Conservation (phyloP, 345 rosid genomes). For the Orychophragmus violaceus region DNA sequence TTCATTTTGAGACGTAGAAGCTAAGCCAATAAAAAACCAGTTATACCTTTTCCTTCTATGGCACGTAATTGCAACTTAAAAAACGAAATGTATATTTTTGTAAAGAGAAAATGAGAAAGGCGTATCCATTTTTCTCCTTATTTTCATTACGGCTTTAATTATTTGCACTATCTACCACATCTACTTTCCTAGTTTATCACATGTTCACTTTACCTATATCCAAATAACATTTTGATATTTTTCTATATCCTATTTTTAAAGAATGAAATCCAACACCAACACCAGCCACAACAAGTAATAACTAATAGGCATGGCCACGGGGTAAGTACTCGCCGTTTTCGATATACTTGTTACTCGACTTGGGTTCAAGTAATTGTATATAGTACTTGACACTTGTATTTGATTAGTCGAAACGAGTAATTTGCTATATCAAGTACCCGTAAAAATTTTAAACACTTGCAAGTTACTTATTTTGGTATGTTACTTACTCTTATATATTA, state of each 20-base stretch:
- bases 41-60: neutral
- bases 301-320: no score
- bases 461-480: no score
- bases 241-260: neutral
- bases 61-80: neutral
- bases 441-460: no score
- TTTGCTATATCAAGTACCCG: no score
- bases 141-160: neutral
- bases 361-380: no score
- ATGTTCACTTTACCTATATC: constrained; percentile 6
- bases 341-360: no score
- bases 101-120: constrained; percentile 21
- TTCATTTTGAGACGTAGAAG: constrained; percentile 10
- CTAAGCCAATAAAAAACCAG: neutral
- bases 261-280: no score
- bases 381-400: no score
- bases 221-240: constrained; percentile 1
- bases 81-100: neutral
- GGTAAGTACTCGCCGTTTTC: no score
- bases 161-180: constrained; percentile 9
- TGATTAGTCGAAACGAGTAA: no score
- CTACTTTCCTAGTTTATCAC: constrained; percentile 14
- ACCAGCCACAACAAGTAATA: no score
- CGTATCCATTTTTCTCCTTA: neutral
- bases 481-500: no score